phyloP scores from a whole-genome alignment of 768 basidiomycete genomes.

The Exidia glandulosa region DNA sequence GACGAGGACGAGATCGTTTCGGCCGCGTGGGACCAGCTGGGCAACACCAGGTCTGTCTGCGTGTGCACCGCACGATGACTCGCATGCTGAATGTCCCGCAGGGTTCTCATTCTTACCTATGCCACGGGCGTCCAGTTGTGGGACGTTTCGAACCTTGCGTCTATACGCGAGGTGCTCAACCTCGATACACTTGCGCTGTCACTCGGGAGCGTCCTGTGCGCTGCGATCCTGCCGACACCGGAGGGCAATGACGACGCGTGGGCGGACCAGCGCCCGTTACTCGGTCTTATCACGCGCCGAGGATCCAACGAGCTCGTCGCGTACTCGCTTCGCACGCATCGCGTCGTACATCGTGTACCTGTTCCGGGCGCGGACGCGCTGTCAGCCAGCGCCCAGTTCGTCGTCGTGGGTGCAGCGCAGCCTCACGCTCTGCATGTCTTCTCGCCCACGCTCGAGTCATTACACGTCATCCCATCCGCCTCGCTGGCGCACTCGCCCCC shows the following conservation, averaged over 20 bases:
- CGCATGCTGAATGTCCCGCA: neutral
- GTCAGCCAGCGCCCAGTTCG: slow-evolving; percentile 35
- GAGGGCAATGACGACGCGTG: slow-evolving; percentile 17
- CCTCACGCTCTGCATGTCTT: slow-evolving; percentile 47
- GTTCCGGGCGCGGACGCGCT: slow-evolving; percentile 30
- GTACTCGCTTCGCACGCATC: slow-evolving; percentile 39
- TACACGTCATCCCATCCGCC: slow-evolving; percentile 36
- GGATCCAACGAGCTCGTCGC: slow-evolving; percentile 22
- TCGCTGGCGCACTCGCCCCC: slow-evolving; percentile 22
- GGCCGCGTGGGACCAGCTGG: neutral
- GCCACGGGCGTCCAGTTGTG: slow-evolving; percentile 44
- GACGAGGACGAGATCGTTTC: neutral
- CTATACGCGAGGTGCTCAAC: slow-evolving; percentile 44
- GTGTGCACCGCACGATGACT: neutral
- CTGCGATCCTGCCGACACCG: slow-evolving; percentile 31
- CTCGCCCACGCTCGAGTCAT: slow-evolving; percentile 41
- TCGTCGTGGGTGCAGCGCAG: slow-evolving; percentile 48
- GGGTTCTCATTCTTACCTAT: slow-evolving; percentile 19
- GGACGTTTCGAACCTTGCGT: slow-evolving; percentile 45
- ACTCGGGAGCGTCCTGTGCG: slow-evolving; percentile 27
- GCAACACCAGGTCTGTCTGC: neutral
- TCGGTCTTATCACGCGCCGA: slow-evolving; percentile 23
- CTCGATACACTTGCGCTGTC: slow-evolving; percentile 20
- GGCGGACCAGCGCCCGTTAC: slow-evolving; percentile 21
- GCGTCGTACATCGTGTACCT: slow-evolving; percentile 31